Conservation (phyloP, 352 stramenopile species). For the Phytophthora pseudosyringae region DNA sequence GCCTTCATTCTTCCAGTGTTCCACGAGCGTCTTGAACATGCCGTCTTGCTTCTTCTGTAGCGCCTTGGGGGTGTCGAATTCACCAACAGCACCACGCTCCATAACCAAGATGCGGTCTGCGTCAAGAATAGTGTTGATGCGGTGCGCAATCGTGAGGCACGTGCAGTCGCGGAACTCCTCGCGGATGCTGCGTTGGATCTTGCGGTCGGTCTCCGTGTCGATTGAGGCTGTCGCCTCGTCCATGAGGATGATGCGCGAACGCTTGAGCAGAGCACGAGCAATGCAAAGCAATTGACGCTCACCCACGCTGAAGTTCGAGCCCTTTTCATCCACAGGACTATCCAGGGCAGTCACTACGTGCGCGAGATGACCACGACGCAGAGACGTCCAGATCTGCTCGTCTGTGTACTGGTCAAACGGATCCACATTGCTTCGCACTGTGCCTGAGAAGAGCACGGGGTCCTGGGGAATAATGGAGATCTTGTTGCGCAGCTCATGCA, state of each 20-base stretch:
- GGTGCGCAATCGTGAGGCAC: slow-evolving; percentile 96
- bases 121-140: slow-evolving; percentile 97
- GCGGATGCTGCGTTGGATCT: slow-evolving; percentile 92
- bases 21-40: slow-evolving; percentile 77
- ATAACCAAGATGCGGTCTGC: slow-evolving; percentile 96
- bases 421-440: slow-evolving; percentile 92
- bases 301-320: slow-evolving; percentile 95
- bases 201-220: slow-evolving; percentile 89
- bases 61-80: slow-evolving; percentile 93
- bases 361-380: slow-evolving; percentile 83
- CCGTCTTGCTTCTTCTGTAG: slow-evolving; percentile 71
- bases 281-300: slow-evolving; percentile 97
- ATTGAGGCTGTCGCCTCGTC: slow-evolving; percentile 97
- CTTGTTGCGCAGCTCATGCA: slow-evolving; percentile 61
- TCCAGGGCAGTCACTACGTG: slow-evolving; percentile 60
- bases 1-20: slow-evolving; percentile 76
- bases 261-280: slow-evolving; percentile 92
- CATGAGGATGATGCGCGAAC: slow-evolving; percentile 95
- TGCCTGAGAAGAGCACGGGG: slow-evolving; percentile 95
- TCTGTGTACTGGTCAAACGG: slow-evolving; percentile 91
- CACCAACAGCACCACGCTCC: slow-evolving; percentile 91
- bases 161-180: slow-evolving; percentile 94
- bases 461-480: slow-evolving; percentile 94
- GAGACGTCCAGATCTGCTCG: slow-evolving; percentile 86
- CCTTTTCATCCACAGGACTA: slow-evolving; percentile 84